Conservation (phyloP, 441 rosid species). For the Jatropha podagrica region DNA sequence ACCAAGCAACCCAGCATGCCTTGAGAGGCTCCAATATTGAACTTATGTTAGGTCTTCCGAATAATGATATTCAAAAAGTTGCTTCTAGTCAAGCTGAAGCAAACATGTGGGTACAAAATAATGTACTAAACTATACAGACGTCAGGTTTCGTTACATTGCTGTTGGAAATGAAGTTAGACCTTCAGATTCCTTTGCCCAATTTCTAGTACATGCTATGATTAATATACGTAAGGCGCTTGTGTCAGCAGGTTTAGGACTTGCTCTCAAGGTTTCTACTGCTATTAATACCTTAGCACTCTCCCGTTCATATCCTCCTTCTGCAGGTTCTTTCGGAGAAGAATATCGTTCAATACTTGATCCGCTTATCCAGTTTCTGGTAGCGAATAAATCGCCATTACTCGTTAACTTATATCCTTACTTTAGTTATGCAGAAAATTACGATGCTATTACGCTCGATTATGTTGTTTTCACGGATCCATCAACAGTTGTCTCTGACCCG, state of each 20-base stretch:
- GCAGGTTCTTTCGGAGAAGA: constrained; percentile 11
- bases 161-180: constrained; percentile 52
- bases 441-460: constrained; percentile 32
- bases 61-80: constrained; percentile 29
- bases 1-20: constrained; percentile 25
- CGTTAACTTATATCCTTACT: constrained; percentile 47
- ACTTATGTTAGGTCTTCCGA: constrained; percentile 22
- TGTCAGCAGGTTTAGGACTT: constrained; percentile 2
- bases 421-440: constrained; percentile 19
- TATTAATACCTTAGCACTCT: not conserved
- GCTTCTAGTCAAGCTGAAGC: constrained; percentile 46
- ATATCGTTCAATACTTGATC: constrained; percentile 30
- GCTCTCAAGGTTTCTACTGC: constrained; percentile 35
- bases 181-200: constrained; percentile 24
- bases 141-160: constrained; percentile 43
- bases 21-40: constrained; percentile 24
- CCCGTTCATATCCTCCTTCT: not conserved
- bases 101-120: constrained; percentile 43
- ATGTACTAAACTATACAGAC: constrained; percentile 31
- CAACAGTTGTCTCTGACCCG: constrained; percentile 24
- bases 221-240: constrained; percentile 20
- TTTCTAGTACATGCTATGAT: constrained; percentile 34
- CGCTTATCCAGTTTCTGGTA: constrained; percentile 35
- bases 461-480: constrained; percentile 37
- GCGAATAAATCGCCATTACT: constrained; percentile 41